Evolutionary conservation across 2,329 filamentous ascomycete species (phyloP), one percentile per base, ranked within the genome.

Genomic region (Penicillium crustosum): DNA sequence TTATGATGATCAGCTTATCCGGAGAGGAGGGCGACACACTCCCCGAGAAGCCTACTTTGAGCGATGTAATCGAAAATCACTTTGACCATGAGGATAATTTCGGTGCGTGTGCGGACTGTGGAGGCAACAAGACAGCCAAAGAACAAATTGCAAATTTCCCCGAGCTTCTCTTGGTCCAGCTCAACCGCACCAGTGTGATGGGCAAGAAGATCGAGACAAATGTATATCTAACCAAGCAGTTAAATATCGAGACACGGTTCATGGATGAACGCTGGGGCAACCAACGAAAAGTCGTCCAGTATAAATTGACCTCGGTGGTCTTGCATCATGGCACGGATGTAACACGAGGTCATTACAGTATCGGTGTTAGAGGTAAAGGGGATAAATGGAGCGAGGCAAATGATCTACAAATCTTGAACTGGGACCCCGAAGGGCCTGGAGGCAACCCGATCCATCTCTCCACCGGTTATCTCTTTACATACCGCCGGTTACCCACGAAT

Each of bases 241-340:
- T 55, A 2, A 13, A 13, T 31, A 42, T 55, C n/a, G 25, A 50
- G 9, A 42, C 29, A 10, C n/a, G 25, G 4, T 49, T 33, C 19
- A 33, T 60, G 10, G 36, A 59, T 41, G 52, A 57, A 35, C 21
- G 45, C n/a, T 33, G 19, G 35, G 13, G 41, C 27, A 21, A 44
- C 23, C 17, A 45, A 33, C 35, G 49, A 31, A 15, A 57, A 47
- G 41, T 41, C 10, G 25, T 65, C n/a, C 38, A 52, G 6, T 74
- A 72, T 55, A 61, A 66, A 41, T 62, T 73, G 10, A 66, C 64
- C 29, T 63, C 64, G 1, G 58, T 73, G 23, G 57, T 69, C 25
- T 53, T 68, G 19, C 70, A 70, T 47, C 12, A n/a, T 3, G 23
- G 39, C n/a, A 0, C 2, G 2, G 39, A n/a, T 4, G 17, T 47